Evolutionary conservation across 208 protist species (phyloP).

Genomic region (Acanthamoeba healyi): DNA sequence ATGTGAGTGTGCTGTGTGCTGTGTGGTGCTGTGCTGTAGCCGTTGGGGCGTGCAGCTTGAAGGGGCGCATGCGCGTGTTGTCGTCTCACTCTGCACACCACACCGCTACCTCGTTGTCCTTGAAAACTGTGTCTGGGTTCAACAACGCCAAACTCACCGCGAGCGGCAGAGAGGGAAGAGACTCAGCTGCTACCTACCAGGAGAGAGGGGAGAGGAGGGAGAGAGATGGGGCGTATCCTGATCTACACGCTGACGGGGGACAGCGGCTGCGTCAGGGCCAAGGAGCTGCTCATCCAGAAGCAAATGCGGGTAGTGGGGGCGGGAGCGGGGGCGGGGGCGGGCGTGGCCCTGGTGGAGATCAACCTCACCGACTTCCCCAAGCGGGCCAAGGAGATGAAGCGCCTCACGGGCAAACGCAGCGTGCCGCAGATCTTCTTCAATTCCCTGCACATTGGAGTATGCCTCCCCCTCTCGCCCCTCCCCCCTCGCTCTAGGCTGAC

Average conservation of each 20-base stretch:
- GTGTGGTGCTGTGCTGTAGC: neutral
- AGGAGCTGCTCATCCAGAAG: neutral
- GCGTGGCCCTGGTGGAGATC: neutral
- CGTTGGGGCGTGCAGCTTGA: too few relatives aligned
- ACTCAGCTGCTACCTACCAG: too few relatives aligned
- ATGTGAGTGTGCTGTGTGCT: too few relatives aligned
- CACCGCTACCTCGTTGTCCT: too few relatives aligned
- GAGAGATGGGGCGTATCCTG: constrained; percentile 12
- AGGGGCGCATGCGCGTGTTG: too few relatives aligned
- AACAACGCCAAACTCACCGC: too few relatives aligned
- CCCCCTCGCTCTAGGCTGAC: neutral
- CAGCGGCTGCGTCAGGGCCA: neutral
- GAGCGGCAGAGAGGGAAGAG: too few relatives aligned
- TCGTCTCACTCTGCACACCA: too few relatives aligned
- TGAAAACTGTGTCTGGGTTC: too few relatives aligned
- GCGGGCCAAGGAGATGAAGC: constrained; percentile 37
- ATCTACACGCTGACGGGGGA: constrained; percentile 26
- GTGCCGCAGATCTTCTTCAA: constrained; percentile 57
- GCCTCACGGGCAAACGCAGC: constrained; percentile 7
- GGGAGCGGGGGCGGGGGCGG: neutral
- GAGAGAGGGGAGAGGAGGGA: too few relatives aligned
- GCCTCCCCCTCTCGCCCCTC: neutral
- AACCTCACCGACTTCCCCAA: constrained; percentile 32
- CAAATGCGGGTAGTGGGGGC: too few relatives aligned
- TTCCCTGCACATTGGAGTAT: constrained; percentile 11